These are phyloP conservation scores for Monosporozyma aquatica DNA, from an alignment of 805 yeast genomes.

Conservation along the genomic window DNA sequence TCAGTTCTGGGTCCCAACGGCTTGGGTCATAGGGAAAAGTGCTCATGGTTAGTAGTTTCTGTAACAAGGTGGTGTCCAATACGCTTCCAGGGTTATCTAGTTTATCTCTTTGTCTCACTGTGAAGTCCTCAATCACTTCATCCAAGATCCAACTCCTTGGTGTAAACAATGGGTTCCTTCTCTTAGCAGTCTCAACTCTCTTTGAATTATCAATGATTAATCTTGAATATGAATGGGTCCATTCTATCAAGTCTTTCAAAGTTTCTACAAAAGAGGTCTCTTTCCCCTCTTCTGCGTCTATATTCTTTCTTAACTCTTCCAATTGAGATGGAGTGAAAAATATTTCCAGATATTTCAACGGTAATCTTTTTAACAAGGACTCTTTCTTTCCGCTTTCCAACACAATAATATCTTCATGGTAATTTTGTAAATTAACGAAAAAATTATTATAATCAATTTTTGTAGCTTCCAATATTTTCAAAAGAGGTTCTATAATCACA, in stretches of 20 bases:
- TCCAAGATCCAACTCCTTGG: conserved; percentile 83
- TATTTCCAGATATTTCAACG: conserved; percentile 11
- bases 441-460: conserved; percentile 74
- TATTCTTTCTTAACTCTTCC: too few relatives aligned
- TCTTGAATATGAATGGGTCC: conserved; percentile 44
- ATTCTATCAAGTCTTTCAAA: conserved; percentile 34
- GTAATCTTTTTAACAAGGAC: conserved; percentile 18
- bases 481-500: conserved; percentile 45
- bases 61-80: conserved; percentile 35
- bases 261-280: conserved; percentile 31
- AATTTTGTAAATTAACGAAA: conserved; percentile 53
- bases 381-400: conserved; percentile 14
- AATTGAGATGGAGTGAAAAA: too few relatives aligned
- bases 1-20: conserved; percentile 50
- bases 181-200: conserved; percentile 36
- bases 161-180: conserved; percentile 66
- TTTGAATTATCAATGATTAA: conserved; percentile 35
- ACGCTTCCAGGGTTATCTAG: conserved; percentile 16
- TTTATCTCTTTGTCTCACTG: conserved; percentile 44
- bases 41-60: conserved; percentile 62
- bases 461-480: conserved; percentile 50
- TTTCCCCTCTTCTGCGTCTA: neutral
- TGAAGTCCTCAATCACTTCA: conserved; percentile 57
- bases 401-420: conserved; percentile 32
- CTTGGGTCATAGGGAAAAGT: conserved; percentile 59